Base-by-base conservation (phyloP, 2,329 filamentous ascomycete genomes). In the Thermothelomyces thermophilus region DNA sequence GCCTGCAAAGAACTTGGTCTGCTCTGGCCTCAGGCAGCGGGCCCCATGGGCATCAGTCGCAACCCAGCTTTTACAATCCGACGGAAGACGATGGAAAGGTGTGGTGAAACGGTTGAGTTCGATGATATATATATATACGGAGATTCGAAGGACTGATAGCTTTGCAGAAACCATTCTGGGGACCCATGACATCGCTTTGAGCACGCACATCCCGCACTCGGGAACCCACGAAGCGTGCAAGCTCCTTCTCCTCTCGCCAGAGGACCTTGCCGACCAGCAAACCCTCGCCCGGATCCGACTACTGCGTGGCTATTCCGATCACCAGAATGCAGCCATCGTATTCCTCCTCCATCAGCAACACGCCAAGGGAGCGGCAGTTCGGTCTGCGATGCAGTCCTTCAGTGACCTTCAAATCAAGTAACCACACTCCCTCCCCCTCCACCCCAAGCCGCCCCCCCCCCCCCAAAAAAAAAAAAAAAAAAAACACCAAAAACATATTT, bases 141-240 rank as follows among this genome's bases (percentile, higher is more conserved):
- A 13, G 45, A 54, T 30, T 57, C 35, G 30, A 26, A 26, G 24
- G 24, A 26, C 24, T 26, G 24, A 26, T 26, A 9, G 33, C 13
- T 2, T n/a, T 35, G 8, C 41, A 77, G 75, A 76, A 59, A 57
- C 60, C 3, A 62, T 58, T 14, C 61, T 78, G 2, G 58, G 63
- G 14, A 68, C 65, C 2, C 70, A 77, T 53, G 76, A 79, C 54
- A 57, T 77, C 26, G 70, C 70, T 13, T 63, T 79, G 33, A 63
- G 64, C 3, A 47, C 73, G 17, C 31, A 53, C 8, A 26, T 52
- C 17, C 9, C 40, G 3, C 19, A 28, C 14, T 40, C 51, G 13
- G 39, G 57, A 19, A 53, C 44, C 17, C 52, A 56, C 14, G 52
- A 58, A 9, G 46, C 61, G 6, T 66, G 73, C 41, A 67, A 66